Evolutionary conservation across 805 yeast genomes (phyloP), one percentile per base, ranked within the genome.

Genomic region (Maudiozyma bulderi): DNA sequence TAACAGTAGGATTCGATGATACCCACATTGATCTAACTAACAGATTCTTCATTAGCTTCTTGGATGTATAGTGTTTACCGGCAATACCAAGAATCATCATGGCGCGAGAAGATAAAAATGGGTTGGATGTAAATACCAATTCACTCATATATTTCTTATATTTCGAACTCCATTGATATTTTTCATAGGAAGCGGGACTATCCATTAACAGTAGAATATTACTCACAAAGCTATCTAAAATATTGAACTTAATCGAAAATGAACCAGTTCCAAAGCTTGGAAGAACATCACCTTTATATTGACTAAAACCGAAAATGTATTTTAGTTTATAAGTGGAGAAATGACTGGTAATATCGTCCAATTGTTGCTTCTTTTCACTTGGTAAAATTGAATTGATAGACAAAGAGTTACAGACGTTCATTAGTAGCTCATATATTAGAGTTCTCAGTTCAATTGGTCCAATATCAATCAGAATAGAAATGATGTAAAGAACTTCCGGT

Each of bases 351-450:
- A 81, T 72, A 0, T 69, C 67, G 46, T 74, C 73, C 20, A 86
- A 71, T 9, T 70, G 61, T 2, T 59, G 55, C 50, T 68, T 69
- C 35, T 70, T 70, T 3, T 60, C 60, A 2, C 56, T 62, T 1
- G 78, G 62, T n/a, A 84, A 61, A 26, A 70, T 68, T 1, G 80
- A 80, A 51, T 77, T 81, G 15, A 80, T 74, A 11, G 80, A 68
- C 54, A 83, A 78, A 0, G 93, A 77, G 56, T 85, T 93, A 42
- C 86, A 73, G 2, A 84, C 73, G 57, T 86, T 84, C 58, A 81
- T 72, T 15, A 83, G 63, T 41, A 86, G 64, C 51, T 78, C 80
- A 55, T 83, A 81, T 38, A 86, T 68, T 37, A 72, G 80, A 14
- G 66, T 63, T 48, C 95, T 79, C 52, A 87, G 73, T 34, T 82